Conservation (phyloP, 495 filamentous ascomycete genomes). For the Aspergillus mulundensis region DNA sequence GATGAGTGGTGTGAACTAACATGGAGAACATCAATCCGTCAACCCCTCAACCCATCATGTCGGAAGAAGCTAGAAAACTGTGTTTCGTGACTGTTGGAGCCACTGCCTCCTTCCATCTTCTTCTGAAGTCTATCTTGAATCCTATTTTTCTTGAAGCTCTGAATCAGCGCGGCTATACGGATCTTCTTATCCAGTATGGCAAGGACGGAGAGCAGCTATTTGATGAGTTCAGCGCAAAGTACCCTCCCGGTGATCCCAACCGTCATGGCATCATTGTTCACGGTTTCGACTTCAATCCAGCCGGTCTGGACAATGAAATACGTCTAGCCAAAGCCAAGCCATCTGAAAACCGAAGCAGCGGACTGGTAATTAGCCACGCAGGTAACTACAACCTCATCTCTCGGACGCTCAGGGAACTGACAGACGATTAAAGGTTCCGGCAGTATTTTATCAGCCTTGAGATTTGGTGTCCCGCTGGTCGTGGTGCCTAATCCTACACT, state of each 20-base stretch:
- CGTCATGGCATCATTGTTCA: conserved; percentile 47
- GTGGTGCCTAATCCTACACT: conserved; percentile 82
- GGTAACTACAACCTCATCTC: conserved; percentile 48
- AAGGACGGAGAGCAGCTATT: conserved; percentile 48
- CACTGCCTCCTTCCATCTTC: conserved; percentile 72
- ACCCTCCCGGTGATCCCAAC: conserved; percentile 14
- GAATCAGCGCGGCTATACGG: conserved; percentile 50
- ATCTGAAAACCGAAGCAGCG: conserved; percentile 40
- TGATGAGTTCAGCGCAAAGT: conserved; percentile 28
- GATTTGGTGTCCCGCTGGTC: conserved; percentile 63
- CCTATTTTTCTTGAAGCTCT: conserved; percentile 58
- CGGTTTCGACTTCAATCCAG: conserved; percentile 61
- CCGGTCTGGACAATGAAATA: conserved; percentile 57
- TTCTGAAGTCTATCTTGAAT: conserved; percentile 63
- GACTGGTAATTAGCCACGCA: conserved; percentile 81
- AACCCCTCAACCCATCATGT: neutral
- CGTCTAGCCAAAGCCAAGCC: conserved; percentile 36
- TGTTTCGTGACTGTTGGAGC: conserved; percentile 90
- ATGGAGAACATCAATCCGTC: neutral
- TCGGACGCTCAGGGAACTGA: neutral
- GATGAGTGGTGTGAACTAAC: conserved; percentile 2
- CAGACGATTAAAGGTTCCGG: conserved; percentile 58
- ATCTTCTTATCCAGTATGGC: conserved; percentile 75
- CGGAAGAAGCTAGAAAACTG: conserved; percentile 30
- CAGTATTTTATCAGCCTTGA: conserved; percentile 77